These are phyloP conservation scores for Aspergillus sclerotioniger DNA, from an alignment of 495 filamentous ascomycete species.

Conservation along the genomic window DNA sequence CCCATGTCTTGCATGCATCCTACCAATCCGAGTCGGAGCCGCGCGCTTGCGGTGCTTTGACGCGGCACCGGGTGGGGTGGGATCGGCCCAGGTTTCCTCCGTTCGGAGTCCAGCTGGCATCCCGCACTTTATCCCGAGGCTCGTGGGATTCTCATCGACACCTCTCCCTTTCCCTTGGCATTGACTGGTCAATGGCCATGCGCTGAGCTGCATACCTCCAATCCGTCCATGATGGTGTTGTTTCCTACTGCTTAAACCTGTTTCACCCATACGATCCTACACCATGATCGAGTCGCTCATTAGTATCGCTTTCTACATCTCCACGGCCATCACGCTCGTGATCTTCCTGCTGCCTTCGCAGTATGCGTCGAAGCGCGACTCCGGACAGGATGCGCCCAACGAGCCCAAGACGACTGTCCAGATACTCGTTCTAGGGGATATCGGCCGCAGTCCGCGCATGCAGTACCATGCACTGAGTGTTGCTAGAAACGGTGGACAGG, in stretches of 20 bases:
- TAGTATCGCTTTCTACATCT: conserved; percentile 46
- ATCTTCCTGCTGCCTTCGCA: conserved; percentile 52
- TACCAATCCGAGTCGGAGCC: conserved; percentile 3
- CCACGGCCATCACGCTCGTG: conserved; percentile 48
- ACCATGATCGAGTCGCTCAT: conserved; percentile 44
- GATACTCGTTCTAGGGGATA: conserved; percentile 95
- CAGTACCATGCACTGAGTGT: conserved; percentile 97
- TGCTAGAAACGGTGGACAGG: conserved; percentile 74
- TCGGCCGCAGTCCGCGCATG: conserved; percentile 95
- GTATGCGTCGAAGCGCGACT: conserved; percentile 32
- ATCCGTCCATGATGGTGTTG: conserved; percentile 2
- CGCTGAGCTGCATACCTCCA: too few relatives aligned
- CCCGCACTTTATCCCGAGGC: background rate
- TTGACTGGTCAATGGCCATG: too few relatives aligned
- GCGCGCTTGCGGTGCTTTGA: conserved; percentile 5
- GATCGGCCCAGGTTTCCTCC: conserved; percentile 5
- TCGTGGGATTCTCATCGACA: background rate
- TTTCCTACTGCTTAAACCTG: background rate
- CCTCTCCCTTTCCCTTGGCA: too few relatives aligned
- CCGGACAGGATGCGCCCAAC: conserved; percentile 13
- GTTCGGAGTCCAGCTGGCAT: background rate
- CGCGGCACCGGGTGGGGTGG: background rate
- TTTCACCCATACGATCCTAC: background rate
- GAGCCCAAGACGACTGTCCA: conserved; percentile 54
- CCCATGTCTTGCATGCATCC: background rate